These are phyloP conservation scores for Xenoacremonium recifei DNA, from an alignment of 2,329 filamentous ascomycete genomes.

Conservation along the genomic window DNA sequence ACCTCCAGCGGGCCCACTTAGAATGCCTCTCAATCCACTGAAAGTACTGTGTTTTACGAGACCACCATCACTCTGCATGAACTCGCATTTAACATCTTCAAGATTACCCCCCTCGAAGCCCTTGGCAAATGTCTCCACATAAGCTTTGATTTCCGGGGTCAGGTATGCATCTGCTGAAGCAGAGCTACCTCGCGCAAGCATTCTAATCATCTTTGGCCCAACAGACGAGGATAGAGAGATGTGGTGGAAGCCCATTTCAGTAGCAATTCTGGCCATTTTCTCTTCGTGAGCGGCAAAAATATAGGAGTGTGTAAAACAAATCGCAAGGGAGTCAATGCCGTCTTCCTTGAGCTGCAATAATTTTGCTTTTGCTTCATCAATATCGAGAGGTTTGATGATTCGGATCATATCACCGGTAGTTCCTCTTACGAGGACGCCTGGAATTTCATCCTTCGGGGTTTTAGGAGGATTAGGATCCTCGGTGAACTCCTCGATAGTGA, in stretches of 20 bases:
- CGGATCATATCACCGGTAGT: conserved; percentile 69
- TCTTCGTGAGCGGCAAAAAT: conserved; percentile 54
- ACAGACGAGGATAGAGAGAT: conserved; percentile 33
- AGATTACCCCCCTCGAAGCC: conserved; percentile 15
- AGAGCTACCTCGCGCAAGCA: conserved; percentile 38
- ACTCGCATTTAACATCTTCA: conserved; percentile 14
- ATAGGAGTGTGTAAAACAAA: conserved; percentile 73
- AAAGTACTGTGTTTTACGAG: conserved; percentile 21
- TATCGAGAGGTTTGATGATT: conserved; percentile 58
- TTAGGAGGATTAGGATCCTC: too few relatives aligned
- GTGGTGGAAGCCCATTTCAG: conserved; percentile 37
- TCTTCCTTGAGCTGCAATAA: conserved; percentile 59
- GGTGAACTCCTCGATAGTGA: conserved; percentile 72
- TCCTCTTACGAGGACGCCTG: too few relatives aligned
- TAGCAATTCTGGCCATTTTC: conserved; percentile 33
- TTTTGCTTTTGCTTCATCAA: conserved; percentile 50
- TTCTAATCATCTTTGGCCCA: conserved; percentile 39
- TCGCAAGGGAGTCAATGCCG: conserved; percentile 50
- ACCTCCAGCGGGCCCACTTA: conserved; percentile 20
- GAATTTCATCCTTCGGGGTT: too few relatives aligned
- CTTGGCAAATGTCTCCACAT: conserved; percentile 29
- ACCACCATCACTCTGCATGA: conserved; percentile 24
- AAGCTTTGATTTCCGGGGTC: conserved; percentile 35
- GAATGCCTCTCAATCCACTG: conserved; percentile 18
- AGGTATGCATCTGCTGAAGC: conserved; percentile 42